These are phyloP conservation scores for Boechera retrofracta DNA, from an alignment of 345 rosid species.

Conservation along the genomic window DNA sequence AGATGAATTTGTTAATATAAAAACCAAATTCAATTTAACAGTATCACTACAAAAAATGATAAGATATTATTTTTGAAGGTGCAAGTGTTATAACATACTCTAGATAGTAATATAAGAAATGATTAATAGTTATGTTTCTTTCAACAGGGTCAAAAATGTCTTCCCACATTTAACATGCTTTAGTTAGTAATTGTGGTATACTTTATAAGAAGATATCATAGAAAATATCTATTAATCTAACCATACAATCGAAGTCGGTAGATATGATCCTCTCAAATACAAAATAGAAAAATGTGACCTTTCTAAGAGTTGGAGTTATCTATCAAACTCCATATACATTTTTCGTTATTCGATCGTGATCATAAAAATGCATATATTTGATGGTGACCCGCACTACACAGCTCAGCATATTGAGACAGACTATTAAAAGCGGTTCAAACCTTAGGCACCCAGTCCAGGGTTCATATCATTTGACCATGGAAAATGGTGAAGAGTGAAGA, in stretches of 20 bases:
- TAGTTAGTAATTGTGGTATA: slow-evolving; percentile 25
- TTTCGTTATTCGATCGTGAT: slow-evolving; percentile 40
- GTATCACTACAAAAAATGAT: neutral
- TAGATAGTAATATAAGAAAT: neutral
- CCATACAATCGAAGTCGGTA: slow-evolving; percentile 37
- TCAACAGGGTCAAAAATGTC: slow-evolving; percentile 11
- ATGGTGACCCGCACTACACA: slow-evolving; percentile 33
- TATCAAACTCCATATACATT: slow-evolving; percentile 43
- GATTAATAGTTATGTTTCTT: slow-evolving; percentile 6
- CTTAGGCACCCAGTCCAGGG: slow-evolving; percentile 24
- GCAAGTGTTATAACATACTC: neutral
- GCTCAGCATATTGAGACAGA: slow-evolving; percentile 19
- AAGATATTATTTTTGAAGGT: neutral
- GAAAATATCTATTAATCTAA: slow-evolving; percentile 16
- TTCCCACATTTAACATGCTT: slow-evolving; percentile 33
- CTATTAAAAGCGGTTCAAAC: slow-evolving; percentile 26
- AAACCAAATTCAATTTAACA: too few species aligned
- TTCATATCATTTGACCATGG: slow-evolving; percentile 32
- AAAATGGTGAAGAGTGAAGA: slow-evolving; percentile 7
- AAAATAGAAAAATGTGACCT: slow-evolving; percentile 15
- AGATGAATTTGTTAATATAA: neutral
- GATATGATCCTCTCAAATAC: slow-evolving; percentile 29
- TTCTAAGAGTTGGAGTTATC: slow-evolving; percentile 42
- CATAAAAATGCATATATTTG: neutral
- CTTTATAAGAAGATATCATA: slow-evolving; percentile 22